A percentile compares a stretch with the other conserved stretches of the same genome.
Evolutionary conservation across 371 early-diverging fungal species (phyloP).

Genomic region (Apophysomyces sp.): DNA sequence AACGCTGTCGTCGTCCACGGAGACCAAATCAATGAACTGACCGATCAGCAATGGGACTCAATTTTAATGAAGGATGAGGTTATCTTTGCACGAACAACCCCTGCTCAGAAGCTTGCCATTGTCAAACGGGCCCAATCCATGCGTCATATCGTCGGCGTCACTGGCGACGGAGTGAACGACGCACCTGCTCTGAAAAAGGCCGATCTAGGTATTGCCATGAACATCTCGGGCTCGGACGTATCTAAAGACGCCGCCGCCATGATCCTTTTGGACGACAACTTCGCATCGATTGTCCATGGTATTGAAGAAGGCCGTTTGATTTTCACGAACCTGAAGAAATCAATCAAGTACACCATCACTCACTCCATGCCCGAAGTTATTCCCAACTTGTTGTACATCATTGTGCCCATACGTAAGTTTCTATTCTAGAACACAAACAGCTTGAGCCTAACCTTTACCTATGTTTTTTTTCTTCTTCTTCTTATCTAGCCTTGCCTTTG

Average conservation of each 20-base stretch:
- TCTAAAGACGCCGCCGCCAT: constrained; percentile 97
- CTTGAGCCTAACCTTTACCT: no score
- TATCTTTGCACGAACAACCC: constrained; percentile 79
- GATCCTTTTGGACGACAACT: constrained; percentile 96
- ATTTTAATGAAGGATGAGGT: constrained; percentile 60
- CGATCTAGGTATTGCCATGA: constrained; percentile 92
- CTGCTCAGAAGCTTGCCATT: constrained; percentile 74
- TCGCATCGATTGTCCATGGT: constrained; percentile 84
- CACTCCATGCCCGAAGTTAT: constrained; percentile 87
- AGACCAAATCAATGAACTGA: constrained; percentile 72
- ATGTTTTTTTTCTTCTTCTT: no score
- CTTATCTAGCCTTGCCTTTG: constrained; percentile 61
- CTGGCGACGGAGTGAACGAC: constrained; percentile 92
- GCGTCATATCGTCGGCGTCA: constrained; percentile 66
- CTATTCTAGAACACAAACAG: background rate
- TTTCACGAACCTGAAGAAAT: constrained; percentile 94
- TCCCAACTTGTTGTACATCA: constrained; percentile 79
- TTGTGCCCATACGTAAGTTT: constrained; percentile 73
- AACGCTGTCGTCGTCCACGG: constrained; percentile 88
- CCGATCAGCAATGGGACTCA: constrained; percentile 84
- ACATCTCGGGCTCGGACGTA: constrained; percentile 91
- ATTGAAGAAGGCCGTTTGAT: constrained; percentile 95
- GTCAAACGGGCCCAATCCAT: constrained; percentile 61
- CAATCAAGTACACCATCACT: constrained; percentile 88
- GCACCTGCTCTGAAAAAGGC: constrained; percentile 75